phyloP scores from a whole-genome alignment of 257 asterid species.

The Thymus mandschuricus region DNA sequence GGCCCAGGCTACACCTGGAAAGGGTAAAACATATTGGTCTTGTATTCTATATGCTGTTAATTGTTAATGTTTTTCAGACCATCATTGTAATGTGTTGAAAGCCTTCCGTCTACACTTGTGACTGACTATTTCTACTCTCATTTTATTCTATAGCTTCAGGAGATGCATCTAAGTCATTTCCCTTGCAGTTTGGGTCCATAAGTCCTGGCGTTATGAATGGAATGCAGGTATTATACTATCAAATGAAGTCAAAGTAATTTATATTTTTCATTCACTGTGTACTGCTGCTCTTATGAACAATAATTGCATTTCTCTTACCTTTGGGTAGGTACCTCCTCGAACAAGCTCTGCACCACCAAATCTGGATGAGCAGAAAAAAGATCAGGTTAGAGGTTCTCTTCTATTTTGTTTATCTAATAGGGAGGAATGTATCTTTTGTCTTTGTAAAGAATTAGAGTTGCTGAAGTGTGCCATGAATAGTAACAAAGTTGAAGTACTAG shows the following conservation, averaged over 20 bases:
- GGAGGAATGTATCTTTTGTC: conserved; percentile 10
- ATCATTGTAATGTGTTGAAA: background rate
- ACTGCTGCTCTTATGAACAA: conserved; percentile 11
- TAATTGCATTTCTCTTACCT: conserved; percentile 26
- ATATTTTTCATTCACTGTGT: conserved; percentile 7
- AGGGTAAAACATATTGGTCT: conserved; percentile 41
- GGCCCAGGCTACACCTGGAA: conserved; percentile 55
- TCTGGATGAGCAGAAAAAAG: conserved; percentile 89
- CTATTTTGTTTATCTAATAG: conserved; percentile 10
- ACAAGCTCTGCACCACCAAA: conserved; percentile 96
- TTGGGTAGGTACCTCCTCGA: conserved; percentile 78
- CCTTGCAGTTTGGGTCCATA: conserved; percentile 83
- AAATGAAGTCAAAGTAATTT: conserved; percentile 16
- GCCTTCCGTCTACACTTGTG: conserved; percentile 15
- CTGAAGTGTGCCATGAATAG: conserved; percentile 9
- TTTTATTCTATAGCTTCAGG: conserved; percentile 46
- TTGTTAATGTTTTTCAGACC: conserved; percentile 3
- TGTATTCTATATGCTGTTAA: background rate
- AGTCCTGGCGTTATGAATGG: conserved; percentile 72
- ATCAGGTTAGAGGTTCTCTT: conserved; percentile 57
- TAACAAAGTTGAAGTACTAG: conserved; percentile 5
- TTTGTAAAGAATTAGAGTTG: conserved; percentile 12
- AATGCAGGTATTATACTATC: conserved; percentile 59
- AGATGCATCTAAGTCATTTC: conserved; percentile 60
- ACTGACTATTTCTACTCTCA: conserved; percentile 27